Percentiles rank a stretch among this genome's conserved stretches.
Conservation (phyloP, 805 yeast genomes). For the Suhomyces prunicola region DNA sequence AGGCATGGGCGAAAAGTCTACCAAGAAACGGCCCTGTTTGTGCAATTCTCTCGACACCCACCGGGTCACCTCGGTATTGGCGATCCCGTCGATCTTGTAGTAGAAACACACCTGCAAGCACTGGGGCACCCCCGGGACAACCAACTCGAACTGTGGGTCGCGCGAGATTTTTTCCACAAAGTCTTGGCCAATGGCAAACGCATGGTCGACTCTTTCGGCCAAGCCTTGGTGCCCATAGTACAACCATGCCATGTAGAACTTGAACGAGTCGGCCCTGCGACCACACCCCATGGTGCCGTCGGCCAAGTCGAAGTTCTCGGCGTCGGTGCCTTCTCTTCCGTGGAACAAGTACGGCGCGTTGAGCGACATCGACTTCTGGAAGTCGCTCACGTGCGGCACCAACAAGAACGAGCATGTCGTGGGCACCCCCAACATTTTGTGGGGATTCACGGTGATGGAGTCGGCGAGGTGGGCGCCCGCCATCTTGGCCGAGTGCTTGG, state of each 20-base stretch:
- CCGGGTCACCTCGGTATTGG: slow-evolving; percentile 54
- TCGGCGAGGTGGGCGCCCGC: slow-evolving; percentile 65
- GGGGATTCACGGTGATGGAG: slow-evolving; percentile 80
- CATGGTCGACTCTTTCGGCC: slow-evolving; percentile 66
- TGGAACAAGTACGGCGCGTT: slow-evolving; percentile 82
- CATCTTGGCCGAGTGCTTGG: slow-evolving; percentile 45
- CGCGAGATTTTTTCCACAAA: slow-evolving; percentile 45
- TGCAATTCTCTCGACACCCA: slow-evolving; percentile 60
- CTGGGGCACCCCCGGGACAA: slow-evolving; percentile 49
- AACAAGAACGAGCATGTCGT: slow-evolving; percentile 70
- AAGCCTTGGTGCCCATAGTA: slow-evolving; percentile 74
- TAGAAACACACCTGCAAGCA: slow-evolving; percentile 84
- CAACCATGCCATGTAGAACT: slow-evolving; percentile 76
- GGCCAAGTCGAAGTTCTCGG: slow-evolving; percentile 67
- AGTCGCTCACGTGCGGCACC: slow-evolving; percentile 62
- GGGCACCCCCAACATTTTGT: slow-evolving; percentile 87
- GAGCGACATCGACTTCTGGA: slow-evolving; percentile 71
- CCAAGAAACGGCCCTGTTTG: slow-evolving; percentile 59
- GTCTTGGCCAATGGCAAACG: slow-evolving; percentile 61
- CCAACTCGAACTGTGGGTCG: slow-evolving; percentile 49
- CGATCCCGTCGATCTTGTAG: slow-evolving; percentile 44
- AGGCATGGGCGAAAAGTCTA: slow-evolving; percentile 76
- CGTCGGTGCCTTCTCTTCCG: slow-evolving; percentile 31
- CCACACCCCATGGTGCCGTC: slow-evolving; percentile 95
- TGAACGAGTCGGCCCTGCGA: slow-evolving; percentile 76